Evolutionary conservation across 345 rosid species (phyloP).

Genomic region (Citrus inodora): DNA sequence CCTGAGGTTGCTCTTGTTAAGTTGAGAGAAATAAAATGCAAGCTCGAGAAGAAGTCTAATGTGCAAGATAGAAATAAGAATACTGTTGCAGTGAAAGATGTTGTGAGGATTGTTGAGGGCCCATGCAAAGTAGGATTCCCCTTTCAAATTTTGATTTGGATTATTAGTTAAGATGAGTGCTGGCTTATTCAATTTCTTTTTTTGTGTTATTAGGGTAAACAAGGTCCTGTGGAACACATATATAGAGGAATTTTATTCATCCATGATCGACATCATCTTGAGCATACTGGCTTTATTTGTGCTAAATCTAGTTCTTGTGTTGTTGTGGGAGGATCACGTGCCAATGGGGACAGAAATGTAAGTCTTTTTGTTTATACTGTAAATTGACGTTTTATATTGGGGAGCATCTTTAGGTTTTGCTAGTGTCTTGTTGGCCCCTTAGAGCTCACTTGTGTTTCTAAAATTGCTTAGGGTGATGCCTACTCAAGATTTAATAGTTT

Average conservation of each 20-base stretch:
- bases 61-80: slow-evolving; percentile 74
- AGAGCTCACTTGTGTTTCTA: not conserved
- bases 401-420: not conserved
- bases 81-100: slow-evolving; percentile 70
- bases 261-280: slow-evolving; percentile 88
- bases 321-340: slow-evolving; percentile 83
- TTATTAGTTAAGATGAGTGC: slow-evolving; percentile 2
- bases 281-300: slow-evolving; percentile 96
- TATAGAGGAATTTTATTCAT: slow-evolving; percentile 70
- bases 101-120: slow-evolving; percentile 78
- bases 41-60: slow-evolving; percentile 69
- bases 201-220: slow-evolving; percentile 62
- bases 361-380: slow-evolving; percentile 11
- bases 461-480: slow-evolving; percentile 53
- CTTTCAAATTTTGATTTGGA: slow-evolving; percentile 8
- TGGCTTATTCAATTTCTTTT: slow-evolving; percentile 7
- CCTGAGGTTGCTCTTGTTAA: slow-evolving; percentile 79
- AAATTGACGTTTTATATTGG: not conserved
- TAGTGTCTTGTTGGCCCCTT: slow-evolving; percentile 4
- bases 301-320: slow-evolving; percentile 67
- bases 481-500: slow-evolving; percentile 57
- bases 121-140: slow-evolving; percentile 71
- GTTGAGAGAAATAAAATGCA: slow-evolving; percentile 91
- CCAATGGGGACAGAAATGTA: slow-evolving; percentile 70
- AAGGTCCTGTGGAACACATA: slow-evolving; percentile 94